Conservation (phyloP, 2,329 filamentous ascomycete genomes). For the Penicillium crustosum region DNA sequence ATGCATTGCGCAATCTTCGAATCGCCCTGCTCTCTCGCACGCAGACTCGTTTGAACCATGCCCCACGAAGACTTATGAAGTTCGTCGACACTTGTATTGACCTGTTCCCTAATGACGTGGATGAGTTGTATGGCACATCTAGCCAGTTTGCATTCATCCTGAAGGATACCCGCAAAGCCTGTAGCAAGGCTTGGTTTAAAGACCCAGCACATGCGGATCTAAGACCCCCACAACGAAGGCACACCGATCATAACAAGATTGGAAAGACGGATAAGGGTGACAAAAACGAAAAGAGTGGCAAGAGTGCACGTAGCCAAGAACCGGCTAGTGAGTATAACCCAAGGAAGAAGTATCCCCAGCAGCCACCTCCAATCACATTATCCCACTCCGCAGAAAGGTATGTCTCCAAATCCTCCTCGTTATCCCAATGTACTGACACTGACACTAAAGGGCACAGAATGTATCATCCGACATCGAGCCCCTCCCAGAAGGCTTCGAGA, state of each 20-base stretch:
- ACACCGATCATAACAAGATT: not conserved
- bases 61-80: slow-evolving; percentile 26
- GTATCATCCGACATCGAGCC: not conserved
- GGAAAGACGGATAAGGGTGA: not conserved
- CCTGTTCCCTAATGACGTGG: slow-evolving; percentile 8
- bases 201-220: slow-evolving; percentile 2
- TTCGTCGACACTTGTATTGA: slow-evolving; percentile 35
- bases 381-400: slow-evolving; percentile 4
- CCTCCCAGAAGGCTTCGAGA: not conserved
- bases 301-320: not conserved
- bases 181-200: slow-evolving; percentile 10
- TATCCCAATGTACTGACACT: not conserved
- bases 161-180: slow-evolving; percentile 23
- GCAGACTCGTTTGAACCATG: slow-evolving; percentile 22
- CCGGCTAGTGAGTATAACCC: slow-evolving; percentile 1
- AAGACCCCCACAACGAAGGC: not conserved
- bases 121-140: slow-evolving; percentile 16
- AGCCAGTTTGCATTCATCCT: slow-evolving; percentile 20
- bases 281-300: not conserved
- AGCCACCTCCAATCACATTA: not conserved
- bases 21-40: slow-evolving; percentile 33
- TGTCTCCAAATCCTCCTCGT: not conserved
- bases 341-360: not conserved
- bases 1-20: slow-evolving; percentile 33
- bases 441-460: not conserved